Conservation (phyloP, 768 basidiomycete genomes). For the Suillus occidentalis region DNA sequence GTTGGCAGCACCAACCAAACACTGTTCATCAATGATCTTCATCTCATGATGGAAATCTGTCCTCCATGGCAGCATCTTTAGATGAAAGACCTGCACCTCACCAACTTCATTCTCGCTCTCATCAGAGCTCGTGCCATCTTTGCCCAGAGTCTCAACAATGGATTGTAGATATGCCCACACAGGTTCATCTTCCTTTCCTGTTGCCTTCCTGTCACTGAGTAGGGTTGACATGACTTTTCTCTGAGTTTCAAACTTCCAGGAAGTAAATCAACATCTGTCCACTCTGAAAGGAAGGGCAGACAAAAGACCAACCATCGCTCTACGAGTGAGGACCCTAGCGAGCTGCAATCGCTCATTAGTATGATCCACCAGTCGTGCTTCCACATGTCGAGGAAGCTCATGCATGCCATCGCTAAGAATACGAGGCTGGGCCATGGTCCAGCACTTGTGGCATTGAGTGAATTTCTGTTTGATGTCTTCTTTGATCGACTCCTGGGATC, state of each 20-base stretch:
- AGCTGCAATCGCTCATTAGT: neutral
- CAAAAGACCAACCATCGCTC: neutral
- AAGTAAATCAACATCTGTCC: too few relatives aligned
- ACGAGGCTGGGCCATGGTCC: neutral
- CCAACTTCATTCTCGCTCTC: neutral
- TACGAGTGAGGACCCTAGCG: neutral
- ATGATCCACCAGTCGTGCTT: neutral
- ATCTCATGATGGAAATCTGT: neutral
- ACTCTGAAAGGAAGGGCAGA: neutral
- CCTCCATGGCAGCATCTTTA: neutral
- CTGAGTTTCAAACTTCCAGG: neutral
- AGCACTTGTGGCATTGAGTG: neutral
- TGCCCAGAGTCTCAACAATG: neutral
- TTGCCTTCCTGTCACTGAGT: neutral
- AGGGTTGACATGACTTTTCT: neutral
- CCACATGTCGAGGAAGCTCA: neutral
- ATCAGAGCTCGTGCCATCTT: slow-evolving; percentile 9
- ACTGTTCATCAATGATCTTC: neutral
- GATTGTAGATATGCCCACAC: neutral
- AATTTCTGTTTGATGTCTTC: neutral
- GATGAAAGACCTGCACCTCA: neutral
- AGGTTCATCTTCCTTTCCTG: neutral
- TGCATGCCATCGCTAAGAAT: neutral
- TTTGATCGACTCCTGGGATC: neutral
- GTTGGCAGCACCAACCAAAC: neutral